These are phyloP conservation scores for Trametes pubescens DNA, from an alignment of 1,284 basidiomycete species.

Conservation along the genomic window DNA sequence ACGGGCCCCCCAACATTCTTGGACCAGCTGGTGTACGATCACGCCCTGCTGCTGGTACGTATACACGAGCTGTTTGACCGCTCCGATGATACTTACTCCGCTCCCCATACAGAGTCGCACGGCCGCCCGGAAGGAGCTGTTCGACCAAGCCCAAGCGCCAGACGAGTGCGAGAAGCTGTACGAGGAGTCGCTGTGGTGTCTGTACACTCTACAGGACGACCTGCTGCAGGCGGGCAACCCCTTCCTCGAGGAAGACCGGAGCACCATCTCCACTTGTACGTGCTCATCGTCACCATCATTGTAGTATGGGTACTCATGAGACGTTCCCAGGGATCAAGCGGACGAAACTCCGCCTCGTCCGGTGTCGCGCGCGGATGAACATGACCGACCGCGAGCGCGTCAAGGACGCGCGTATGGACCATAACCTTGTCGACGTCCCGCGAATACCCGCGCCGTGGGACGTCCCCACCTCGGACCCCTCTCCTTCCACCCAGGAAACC, in stretches of 20 bases:
- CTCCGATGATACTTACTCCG: not conserved
- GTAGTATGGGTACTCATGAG: conserved; percentile 9
- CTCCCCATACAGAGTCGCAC: conserved; percentile 76
- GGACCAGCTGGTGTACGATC: conserved; percentile 85
- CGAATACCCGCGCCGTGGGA: conserved; percentile 83
- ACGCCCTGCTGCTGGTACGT: conserved; percentile 70
- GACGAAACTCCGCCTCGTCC: conserved; percentile 78
- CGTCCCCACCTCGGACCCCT: conserved; percentile 13
- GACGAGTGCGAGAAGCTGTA: conserved; percentile 94
- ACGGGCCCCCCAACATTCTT: conserved; percentile 77
- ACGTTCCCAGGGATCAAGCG: conserved; percentile 73
- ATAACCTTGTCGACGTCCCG: conserved; percentile 75
- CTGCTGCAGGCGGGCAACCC: conserved; percentile 84
- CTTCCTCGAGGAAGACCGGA: conserved; percentile 85
- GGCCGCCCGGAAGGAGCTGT: conserved; percentile 90
- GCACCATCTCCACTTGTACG: conserved; percentile 82
- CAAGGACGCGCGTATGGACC: conserved; percentile 74
- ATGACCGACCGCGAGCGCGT: conserved; percentile 76
- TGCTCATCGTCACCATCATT: not conserved
- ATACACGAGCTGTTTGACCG: not conserved
- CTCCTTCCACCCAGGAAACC: not conserved
- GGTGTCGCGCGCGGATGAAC: conserved; percentile 74
- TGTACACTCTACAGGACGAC: conserved; percentile 92
- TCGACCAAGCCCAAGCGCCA: conserved; percentile 76
- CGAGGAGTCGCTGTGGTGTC: conserved; percentile 93